Evolutionary conservation across 331 rosid genomes (phyloP).

Genomic region (Malus hybrid): DNA sequence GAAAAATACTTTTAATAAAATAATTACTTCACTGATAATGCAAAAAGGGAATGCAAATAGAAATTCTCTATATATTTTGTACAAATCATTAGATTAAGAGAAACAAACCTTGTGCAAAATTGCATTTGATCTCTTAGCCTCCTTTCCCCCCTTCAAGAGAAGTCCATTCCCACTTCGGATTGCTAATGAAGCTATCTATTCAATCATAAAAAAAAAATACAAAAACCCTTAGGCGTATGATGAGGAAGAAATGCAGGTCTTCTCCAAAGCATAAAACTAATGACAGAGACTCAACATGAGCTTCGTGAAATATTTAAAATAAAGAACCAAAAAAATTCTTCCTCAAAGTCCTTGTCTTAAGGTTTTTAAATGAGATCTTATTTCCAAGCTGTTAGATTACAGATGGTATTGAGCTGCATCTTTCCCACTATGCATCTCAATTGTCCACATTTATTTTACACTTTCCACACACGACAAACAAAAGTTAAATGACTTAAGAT

Average conservation of each 20-base stretch:
- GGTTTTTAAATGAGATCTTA: neutral
- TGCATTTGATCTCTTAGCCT: constrained; percentile 90
- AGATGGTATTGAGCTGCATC: neutral
- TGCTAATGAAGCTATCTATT: constrained; percentile 94
- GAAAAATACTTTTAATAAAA: neutral
- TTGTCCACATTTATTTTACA: neutral
- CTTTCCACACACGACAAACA: neutral
- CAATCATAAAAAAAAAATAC: constrained; percentile 6
- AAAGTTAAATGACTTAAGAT: neutral
- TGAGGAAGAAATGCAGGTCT: constrained; percentile 1
- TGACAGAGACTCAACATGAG: neutral
- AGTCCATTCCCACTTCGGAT: constrained; percentile 96
- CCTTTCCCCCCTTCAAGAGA: constrained; percentile 98
- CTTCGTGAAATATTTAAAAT: neutral
- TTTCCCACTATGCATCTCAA: neutral
- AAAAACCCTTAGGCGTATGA: constrained; percentile 17
- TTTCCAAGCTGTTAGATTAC: neutral
- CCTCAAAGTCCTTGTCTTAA: neutral
- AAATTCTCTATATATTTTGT: neutral
- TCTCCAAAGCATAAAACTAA: neutral
- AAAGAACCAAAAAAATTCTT: neutral
- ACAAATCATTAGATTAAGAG: constrained; percentile 9
- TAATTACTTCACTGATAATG: neutral
- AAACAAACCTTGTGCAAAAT: constrained; percentile 73
- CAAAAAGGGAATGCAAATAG: neutral